A percentile compares a stretch with the other conserved stretches of the same genome.
phyloP scores from a whole-genome alignment of 2,329 filamentous ascomycete species.

The Blastomyces parvus region DNA sequence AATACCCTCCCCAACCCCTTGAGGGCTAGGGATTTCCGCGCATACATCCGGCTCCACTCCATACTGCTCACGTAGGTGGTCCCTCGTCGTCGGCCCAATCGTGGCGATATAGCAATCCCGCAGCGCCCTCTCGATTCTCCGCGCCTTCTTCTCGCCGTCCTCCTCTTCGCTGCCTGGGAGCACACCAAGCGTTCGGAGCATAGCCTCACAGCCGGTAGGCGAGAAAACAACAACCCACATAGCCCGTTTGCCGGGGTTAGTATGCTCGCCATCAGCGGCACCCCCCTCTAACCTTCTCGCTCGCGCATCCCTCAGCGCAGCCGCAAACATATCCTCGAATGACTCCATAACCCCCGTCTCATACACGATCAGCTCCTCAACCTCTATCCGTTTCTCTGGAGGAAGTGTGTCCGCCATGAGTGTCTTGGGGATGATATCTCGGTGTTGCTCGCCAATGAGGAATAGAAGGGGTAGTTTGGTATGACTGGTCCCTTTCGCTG shows the following conservation, averaged over 20 bases:
- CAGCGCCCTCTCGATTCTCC: constrained; percentile 17
- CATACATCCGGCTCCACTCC: constrained; percentile 48
- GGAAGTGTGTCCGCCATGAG: constrained; percentile 53
- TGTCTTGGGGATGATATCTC: constrained; percentile 80
- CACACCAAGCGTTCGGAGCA: constrained; percentile 46
- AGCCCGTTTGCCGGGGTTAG: constrained; percentile 8
- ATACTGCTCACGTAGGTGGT: constrained; percentile 49
- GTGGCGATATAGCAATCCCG: constrained; percentile 60
- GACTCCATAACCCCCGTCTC: constrained; percentile 72
- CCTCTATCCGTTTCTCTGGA: constrained; percentile 46
- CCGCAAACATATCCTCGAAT: constrained; percentile 59
- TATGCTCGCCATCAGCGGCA: constrained; percentile 17
- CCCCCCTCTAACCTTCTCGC: constrained; percentile 13
- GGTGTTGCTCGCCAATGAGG: constrained; percentile 76
- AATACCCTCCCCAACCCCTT: constrained; percentile 66
- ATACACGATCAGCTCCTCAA: constrained; percentile 78
- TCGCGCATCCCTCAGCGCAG: constrained; percentile 32
- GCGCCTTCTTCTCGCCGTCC: constrained; percentile 11
- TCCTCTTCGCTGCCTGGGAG: constrained; percentile 24
- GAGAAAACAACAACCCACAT: constrained; percentile 46
- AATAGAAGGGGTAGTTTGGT: constrained; percentile 60
- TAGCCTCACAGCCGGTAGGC: constrained; percentile 52
- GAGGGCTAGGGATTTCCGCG: constrained; percentile 69
- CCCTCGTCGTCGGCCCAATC: constrained; percentile 85
- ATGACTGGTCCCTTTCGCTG: constrained; percentile 35